Evolutionary conservation across 495 filamentous ascomycete species (phyloP).

Genomic region (Corynascus novoguineensis): DNA sequence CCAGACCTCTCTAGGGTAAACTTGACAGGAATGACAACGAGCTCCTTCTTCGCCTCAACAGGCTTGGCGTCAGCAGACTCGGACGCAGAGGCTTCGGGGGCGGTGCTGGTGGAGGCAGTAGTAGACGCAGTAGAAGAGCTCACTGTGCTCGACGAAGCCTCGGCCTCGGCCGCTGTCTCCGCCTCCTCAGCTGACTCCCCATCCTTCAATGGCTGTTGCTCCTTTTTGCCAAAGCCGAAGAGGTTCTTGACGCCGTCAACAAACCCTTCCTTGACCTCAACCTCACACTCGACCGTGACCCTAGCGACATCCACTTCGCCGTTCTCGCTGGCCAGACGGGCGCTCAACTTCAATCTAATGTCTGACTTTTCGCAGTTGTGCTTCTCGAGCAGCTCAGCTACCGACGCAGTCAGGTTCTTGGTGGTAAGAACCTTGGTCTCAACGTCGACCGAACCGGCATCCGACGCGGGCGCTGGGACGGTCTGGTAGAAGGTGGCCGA

Average conservation of each 20-base stretch:
- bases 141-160: conserved; percentile 32
- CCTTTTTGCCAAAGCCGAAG: conserved; percentile 86
- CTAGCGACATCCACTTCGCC: conserved; percentile 78
- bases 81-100: conserved; percentile 37
- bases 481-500: conserved; percentile 74
- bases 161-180: conserved; percentile 31
- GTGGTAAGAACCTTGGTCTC: conserved; percentile 56
- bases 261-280: conserved; percentile 68
- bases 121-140: conserved; percentile 32
- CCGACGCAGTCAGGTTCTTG: conserved; percentile 77
- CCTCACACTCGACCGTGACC: conserved; percentile 78
- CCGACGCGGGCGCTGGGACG: conserved; percentile 38
- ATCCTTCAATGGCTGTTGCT: conserved; percentile 70
- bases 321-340: conserved; percentile 64
- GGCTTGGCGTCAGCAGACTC: conserved; percentile 39
- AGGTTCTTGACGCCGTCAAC: conserved; percentile 92
- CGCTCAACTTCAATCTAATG: conserved; percentile 71
- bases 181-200: conserved; percentile 49
- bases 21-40: conserved; percentile 64
- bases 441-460: conserved; percentile 37
- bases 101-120: conserved; percentile 37
- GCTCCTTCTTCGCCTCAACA: conserved; percentile 54
- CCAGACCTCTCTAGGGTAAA: conserved; percentile 59
- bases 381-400: conserved; percentile 65
- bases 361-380: conserved; percentile 70